Conservation (phyloP, 2,329 filamentous ascomycete species). For the Aureobasidium leucospermi region DNA sequence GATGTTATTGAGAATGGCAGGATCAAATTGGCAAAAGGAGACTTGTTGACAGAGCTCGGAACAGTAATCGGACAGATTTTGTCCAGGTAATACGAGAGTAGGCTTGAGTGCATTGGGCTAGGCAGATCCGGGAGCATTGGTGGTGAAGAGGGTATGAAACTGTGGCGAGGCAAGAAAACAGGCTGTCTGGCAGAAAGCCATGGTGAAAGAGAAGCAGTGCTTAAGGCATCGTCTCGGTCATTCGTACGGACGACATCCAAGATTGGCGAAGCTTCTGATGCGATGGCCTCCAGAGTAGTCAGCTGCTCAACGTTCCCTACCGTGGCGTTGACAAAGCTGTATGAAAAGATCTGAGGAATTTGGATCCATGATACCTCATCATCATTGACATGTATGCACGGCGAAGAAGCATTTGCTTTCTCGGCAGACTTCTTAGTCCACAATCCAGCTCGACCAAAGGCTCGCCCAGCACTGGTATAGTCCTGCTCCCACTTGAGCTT, state of each 20-base stretch:
- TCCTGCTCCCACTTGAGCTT: slow-evolving; percentile 28
- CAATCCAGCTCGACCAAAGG: slow-evolving; percentile 37
- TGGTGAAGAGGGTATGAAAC: slow-evolving; percentile 2
- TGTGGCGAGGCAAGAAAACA: slow-evolving; percentile 9
- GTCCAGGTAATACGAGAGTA: slow-evolving; percentile 36
- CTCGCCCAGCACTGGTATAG: slow-evolving; percentile 33
- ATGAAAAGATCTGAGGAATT: slow-evolving; percentile 19
- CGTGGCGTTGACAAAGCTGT: slow-evolving; percentile 20
- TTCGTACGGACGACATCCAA: not conserved
- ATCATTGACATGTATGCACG: slow-evolving; percentile 10
- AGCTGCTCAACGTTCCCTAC: slow-evolving; percentile 15
- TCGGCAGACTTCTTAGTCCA: slow-evolving; percentile 27
- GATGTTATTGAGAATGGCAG: slow-evolving; percentile 33
- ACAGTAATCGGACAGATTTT: slow-evolving; percentile 35
- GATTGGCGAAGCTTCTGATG: not conserved
- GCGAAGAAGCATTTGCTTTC: slow-evolving; percentile 14
- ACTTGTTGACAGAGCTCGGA: slow-evolving; percentile 28
- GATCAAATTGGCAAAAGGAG: slow-evolving; percentile 34
- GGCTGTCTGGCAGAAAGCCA: slow-evolving; percentile 17
- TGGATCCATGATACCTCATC: slow-evolving; percentile 17
- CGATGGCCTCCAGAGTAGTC: slow-evolving; percentile 7
- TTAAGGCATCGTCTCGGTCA: not conserved
- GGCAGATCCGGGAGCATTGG: slow-evolving; percentile 26
- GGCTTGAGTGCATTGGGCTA: slow-evolving; percentile 24
- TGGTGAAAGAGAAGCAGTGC: slow-evolving; percentile 13